Percentiles rank a stretch among this genome's conserved stretches.
Evolutionary conservation across 345 rosid genomes (phyloP).

Genomic region (Stellera chamaejasme): DNA sequence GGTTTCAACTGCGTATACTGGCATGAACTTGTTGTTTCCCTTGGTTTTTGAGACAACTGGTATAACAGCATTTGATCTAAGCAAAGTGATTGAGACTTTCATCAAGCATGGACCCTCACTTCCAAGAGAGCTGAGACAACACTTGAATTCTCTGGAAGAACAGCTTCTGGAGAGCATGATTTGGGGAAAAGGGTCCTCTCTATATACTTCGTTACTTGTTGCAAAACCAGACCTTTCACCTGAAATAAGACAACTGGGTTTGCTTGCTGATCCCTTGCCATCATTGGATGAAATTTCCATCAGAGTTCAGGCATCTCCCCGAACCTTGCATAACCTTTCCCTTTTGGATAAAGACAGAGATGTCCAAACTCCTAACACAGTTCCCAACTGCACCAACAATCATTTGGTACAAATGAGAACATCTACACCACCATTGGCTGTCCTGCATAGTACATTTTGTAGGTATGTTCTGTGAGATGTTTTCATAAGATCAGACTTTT

Average conservation of each 20-base stretch:
- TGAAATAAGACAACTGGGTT: slow-evolving; percentile 59
- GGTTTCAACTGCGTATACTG: slow-evolving; percentile 92
- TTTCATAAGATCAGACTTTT: too few species aligned
- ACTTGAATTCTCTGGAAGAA: slow-evolving; percentile 92
- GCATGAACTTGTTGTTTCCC: slow-evolving; percentile 91
- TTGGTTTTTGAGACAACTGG: slow-evolving; percentile 86
- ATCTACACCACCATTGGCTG: slow-evolving; percentile 19
- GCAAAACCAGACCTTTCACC: slow-evolving; percentile 66
- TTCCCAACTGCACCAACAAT: too few species aligned
- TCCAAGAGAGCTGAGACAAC: slow-evolving; percentile 94
- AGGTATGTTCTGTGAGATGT: too few species aligned
- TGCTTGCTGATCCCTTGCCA: slow-evolving; percentile 83
- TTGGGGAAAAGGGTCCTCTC: slow-evolving; percentile 95
- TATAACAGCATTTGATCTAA: slow-evolving; percentile 95
- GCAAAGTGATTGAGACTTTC: slow-evolving; percentile 98
- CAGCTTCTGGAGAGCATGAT: slow-evolving; percentile 97
- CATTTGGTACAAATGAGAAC: too few species aligned
- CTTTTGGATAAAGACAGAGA: slow-evolving; percentile 42
- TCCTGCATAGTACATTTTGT: too few species aligned
- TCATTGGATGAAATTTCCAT: slow-evolving; percentile 75
- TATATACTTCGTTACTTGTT: slow-evolving; percentile 87
- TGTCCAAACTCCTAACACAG: slow-evolving; percentile 9
- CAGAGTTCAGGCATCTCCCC: slow-evolving; percentile 41
- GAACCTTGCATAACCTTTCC: slow-evolving; percentile 28
- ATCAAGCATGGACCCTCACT: slow-evolving; percentile 91